These are phyloP conservation scores for Kazachstania kunashirensis DNA, from an alignment of 805 yeast species.

Conservation along the genomic window DNA sequence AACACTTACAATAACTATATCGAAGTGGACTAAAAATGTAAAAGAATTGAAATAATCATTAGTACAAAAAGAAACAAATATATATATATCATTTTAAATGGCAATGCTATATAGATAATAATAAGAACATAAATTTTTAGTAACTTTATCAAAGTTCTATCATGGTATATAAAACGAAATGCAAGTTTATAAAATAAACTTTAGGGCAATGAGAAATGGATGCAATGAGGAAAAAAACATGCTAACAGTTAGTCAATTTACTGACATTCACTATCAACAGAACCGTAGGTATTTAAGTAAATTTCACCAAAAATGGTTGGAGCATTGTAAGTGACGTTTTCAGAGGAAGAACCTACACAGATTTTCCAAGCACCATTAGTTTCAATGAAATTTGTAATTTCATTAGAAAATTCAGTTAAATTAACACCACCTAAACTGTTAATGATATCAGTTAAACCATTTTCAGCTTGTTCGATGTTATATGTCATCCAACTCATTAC, in stretches of 20 bases:
- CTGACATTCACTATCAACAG: not conserved
- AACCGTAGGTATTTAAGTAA: slow-evolving; percentile 4
- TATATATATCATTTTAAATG: no score
- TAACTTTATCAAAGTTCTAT: not conserved
- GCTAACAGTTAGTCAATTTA: no score
- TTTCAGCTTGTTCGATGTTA: slow-evolving; percentile 1
- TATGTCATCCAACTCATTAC: slow-evolving; percentile 2
- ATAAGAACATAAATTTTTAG: no score
- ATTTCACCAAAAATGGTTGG: slow-evolving; percentile 1
- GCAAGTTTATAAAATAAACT: no score
- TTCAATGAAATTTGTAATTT: slow-evolving; percentile 1
- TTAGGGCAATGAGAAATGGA: not conserved
- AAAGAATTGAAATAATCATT: no score
- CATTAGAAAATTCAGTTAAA: not conserved
- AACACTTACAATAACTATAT: no score
- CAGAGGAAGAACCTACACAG: slow-evolving; percentile 2
- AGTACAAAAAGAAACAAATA: no score
- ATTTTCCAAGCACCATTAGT: slow-evolving; percentile 3
- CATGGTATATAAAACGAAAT: no score
- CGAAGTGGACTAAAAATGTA: no score
- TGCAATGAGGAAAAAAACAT: not conserved
- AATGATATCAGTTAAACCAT: not conserved
- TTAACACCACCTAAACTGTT: not conserved
- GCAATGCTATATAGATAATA: no score
- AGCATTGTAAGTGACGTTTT: not conserved